A percentile compares a stretch with the other conserved stretches of the same genome.
Conservation (phyloP, 768 basidiomycete genomes). For the Gloeopeniophorella convolvens region DNA sequence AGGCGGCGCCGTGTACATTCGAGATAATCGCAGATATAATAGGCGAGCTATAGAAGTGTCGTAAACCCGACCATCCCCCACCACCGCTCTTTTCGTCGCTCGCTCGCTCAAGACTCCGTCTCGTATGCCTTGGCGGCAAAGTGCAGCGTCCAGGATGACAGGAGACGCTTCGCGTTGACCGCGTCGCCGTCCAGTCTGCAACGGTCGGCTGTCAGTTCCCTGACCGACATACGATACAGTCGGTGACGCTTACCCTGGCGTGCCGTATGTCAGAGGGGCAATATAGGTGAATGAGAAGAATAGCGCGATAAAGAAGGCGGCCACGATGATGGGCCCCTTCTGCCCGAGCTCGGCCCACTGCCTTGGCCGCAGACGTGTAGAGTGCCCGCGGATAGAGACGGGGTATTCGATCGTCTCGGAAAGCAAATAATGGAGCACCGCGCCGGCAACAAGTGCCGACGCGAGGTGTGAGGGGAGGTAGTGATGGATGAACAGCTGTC, state of each 20-base stretch:
- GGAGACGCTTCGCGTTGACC: slow-evolving; percentile 76
- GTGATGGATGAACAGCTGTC: slow-evolving; percentile 95
- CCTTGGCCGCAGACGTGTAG: slow-evolving; percentile 35
- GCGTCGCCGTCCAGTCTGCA: slow-evolving; percentile 74
- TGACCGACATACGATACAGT: neutral
- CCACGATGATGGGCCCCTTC: slow-evolving; percentile 63
- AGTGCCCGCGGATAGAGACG: slow-evolving; percentile 67
- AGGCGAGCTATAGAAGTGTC: slow-evolving; percentile 3
- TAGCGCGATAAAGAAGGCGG: slow-evolving; percentile 50
- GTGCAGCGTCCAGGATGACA: slow-evolving; percentile 92
- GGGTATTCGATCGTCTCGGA: slow-evolving; percentile 92
- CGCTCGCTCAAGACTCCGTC: slow-evolving; percentile 5
- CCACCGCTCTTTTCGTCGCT: neutral
- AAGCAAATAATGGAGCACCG: slow-evolving; percentile 84
- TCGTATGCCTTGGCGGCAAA: slow-evolving; percentile 67
- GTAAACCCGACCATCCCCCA: neutral
- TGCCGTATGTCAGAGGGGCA: slow-evolving; percentile 90
- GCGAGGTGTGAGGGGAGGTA: slow-evolving; percentile 96
- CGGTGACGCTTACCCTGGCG: slow-evolving; percentile 73
- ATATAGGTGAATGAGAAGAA: slow-evolving; percentile 67
- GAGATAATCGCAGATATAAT: neutral
- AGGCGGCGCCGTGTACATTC: neutral
- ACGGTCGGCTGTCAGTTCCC: slow-evolving; percentile 6
- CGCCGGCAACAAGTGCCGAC: slow-evolving; percentile 86
- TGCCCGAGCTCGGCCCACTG: slow-evolving; percentile 71